Base-by-base conservation (phyloP, 768 basidiomycete genomes). In the Epithele typhae region DNA sequence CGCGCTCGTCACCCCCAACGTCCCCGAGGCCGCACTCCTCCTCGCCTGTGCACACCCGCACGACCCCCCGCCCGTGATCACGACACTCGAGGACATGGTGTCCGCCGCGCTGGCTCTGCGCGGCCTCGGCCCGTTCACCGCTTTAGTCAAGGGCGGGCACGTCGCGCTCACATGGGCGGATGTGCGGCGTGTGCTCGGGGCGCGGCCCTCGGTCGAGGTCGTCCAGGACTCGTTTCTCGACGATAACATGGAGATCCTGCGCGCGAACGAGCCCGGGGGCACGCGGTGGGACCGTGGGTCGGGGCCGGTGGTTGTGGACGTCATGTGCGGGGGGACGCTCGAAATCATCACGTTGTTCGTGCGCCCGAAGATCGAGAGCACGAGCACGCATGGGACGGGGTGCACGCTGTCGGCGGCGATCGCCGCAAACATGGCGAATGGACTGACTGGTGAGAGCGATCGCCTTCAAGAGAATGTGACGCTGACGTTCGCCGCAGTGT, bases 351-450 rank as follows among this genome's bases (percentile, higher is more conserved):
- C 77, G 1, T 42, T 89, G 15, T 84, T 81, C 49, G 70, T 78
- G 17, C 74, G 79, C 6, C 82, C 85, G 2, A 68, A 77, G 12
- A 66, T 91, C 18, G 69, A 82, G 12, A 81, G 87, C 5, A 74
- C 66, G 25, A 89, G 73, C 54, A 96, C 92, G 0, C 93, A 95
- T 59, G 93, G 93, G 1, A 96, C 93, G 0, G 93, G 92, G 2
- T 96, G 92, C 62, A 96, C 93, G 0, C 70, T 96, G n/a, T 84
- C 82, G 37, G 82, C 92, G 0, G 88, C 91, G 0, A 74, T 95
- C 15, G 83, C 84, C 2, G 81, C 80, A 45, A 72, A 72, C 5
- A 68, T 93, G 14, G 84, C 78, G 3, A 69, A 68, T 37, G 81
- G 79, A 48, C 54, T 51, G 8, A 40, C 52, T n/a, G 49, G 71